phyloP scores from a whole-genome alignment of 306 rosid species.

The Cajanus cajan region DNA sequence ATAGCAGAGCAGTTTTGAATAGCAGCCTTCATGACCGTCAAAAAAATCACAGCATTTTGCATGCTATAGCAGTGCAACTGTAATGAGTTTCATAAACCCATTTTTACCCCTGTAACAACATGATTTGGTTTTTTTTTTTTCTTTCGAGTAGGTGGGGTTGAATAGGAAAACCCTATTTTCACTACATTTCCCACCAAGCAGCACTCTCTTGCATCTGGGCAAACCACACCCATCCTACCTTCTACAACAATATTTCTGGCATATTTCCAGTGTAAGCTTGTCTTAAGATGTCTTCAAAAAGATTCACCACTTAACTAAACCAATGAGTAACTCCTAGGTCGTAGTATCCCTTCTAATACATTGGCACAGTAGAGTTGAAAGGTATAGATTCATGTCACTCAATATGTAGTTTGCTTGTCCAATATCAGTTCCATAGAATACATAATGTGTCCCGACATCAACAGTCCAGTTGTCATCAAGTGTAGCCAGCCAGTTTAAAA shows the following conservation, averaged over 20 bases:
- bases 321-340: not conserved
- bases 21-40: not conserved
- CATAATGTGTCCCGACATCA: not conserved
- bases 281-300: too few species aligned
- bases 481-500: not conserved
- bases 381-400: too few species aligned
- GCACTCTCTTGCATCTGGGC: not conserved
- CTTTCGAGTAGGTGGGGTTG: too few species aligned
- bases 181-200: not conserved
- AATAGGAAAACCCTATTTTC: not conserved
- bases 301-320: too few species aligned
- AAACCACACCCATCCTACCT: not conserved
- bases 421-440: not conserved
- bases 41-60: not conserved
- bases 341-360: too few species aligned
- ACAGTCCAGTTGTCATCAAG: not conserved
- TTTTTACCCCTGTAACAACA: not conserved
- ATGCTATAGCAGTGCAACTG: not conserved
- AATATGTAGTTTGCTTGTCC: too few species aligned
- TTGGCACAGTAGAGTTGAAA: too few species aligned
- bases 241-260: not conserved
- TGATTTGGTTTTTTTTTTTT: not conserved
- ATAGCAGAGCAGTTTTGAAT: not conserved
- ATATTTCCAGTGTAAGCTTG: too few species aligned
- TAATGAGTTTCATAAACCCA: not conserved